Base-by-base conservation (phyloP, 2,329 filamentous ascomycete genomes). In the Didymella pinodella region DNA sequence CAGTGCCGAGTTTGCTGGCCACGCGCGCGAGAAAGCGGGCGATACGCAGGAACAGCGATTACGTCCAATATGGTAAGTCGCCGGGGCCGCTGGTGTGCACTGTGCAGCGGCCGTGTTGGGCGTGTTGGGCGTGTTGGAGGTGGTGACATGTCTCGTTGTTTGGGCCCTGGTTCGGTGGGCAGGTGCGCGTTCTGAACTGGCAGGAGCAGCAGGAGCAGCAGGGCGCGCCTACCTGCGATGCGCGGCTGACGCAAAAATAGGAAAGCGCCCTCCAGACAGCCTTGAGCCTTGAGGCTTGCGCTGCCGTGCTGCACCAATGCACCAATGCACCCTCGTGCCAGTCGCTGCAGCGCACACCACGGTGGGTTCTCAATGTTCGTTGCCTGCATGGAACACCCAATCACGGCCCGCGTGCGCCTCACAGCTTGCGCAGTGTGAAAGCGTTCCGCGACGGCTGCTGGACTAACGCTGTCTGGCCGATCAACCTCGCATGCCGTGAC, bases 211-310 rank as follows among this genome's bases (percentile, higher is more conserved):
- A 29, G 36, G 36, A 51, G 47, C 54, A 57, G 26, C 43, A 38
- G 32, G 36, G 52, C 54, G 61, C 61, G 57, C 44, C 62, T 67
- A 68, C 59, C 57, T 52, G 57, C 60, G 41, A 59, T 59, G 64
- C 67, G 69, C 69, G 69, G 60, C 58, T 68, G 68, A 63, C 55
- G 57, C 65, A 66, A 69, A 67, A 67, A 67, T 65, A 67, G 64
- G 59, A 51, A 54, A 54, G 54, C 54, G 48, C 48, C 41, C 47
- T 45, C 34, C 25, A 43, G 11, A 40, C 54, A 48, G 45, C 41
- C 43, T 40, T 36, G 43, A 20, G 40, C 32, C 22, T 22, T 22
- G 22, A 22, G 22, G 22, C 22, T 2, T 22, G 22, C 2, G 22
- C 22, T 22, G 22, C 22, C 22, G 22, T 22, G 22, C 22, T 22